phyloP scores from a whole-genome alignment of 768 basidiomycete genomes.

The Termitomyces titanicus region DNA sequence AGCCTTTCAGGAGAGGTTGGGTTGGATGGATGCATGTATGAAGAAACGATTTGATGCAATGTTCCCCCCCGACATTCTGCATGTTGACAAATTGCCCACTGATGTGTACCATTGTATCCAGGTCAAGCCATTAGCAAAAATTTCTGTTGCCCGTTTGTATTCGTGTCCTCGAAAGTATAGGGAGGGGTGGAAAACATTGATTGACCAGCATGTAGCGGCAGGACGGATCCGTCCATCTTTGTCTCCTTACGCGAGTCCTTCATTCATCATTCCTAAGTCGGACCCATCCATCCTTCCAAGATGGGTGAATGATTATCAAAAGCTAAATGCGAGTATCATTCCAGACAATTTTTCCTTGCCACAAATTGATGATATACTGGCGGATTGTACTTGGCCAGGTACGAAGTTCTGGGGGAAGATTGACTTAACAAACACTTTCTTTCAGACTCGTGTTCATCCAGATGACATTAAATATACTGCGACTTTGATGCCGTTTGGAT shows the following conservation, averaged over 20 bases:
- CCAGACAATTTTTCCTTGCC: neutral
- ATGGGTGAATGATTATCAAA: conserved; percentile 23
- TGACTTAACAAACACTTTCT: neutral
- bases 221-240: neutral
- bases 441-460: neutral
- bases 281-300: conserved; percentile 16
- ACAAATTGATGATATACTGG: neutral
- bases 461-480: neutral
- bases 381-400: neutral
- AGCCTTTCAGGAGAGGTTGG: neutral
- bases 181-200: neutral
- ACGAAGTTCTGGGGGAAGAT: neutral
- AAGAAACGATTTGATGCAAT: neutral
- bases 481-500: neutral
- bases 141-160: neutral
- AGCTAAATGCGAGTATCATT: no score
- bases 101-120: neutral
- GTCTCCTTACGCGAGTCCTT: neutral
- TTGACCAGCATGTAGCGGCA: neutral
- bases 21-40: neutral
- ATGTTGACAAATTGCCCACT: neutral
- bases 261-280: conserved; percentile 24
- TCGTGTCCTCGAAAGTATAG: neutral
- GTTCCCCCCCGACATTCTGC: neutral
- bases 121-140: neutral